Percentiles rank a stretch among this genome's conserved stretches.
Evolutionary conservation across 768 basidiomycete genomes (phyloP).

Genomic region (Russula compacta): DNA sequence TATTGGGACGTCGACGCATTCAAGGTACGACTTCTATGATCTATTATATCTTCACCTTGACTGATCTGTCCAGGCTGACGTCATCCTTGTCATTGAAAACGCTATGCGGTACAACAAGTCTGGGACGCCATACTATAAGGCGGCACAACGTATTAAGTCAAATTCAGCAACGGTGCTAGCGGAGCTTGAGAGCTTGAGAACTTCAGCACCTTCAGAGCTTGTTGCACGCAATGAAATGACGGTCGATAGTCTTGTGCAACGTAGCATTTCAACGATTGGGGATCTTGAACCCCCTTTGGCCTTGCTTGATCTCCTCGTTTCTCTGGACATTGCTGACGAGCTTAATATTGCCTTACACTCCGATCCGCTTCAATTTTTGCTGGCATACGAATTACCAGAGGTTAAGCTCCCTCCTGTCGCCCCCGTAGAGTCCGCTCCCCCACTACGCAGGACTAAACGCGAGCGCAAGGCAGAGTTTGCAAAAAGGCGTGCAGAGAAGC

Average conservation of each 20-base stretch:
- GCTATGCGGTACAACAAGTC: conserved; percentile 79
- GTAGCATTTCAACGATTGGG: conserved; percentile 34
- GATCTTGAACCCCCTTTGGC: conserved; percentile 66
- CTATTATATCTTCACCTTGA: background rate
- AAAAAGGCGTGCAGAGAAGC: conserved; percentile 8
- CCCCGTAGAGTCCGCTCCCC: conserved; percentile 32
- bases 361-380: conserved; percentile 56
- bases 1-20: conserved; percentile 75
- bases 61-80: conserved; percentile 51
- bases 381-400: conserved; percentile 56
- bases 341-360: conserved; percentile 46
- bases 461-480: conserved; percentile 14
- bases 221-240: background rate
- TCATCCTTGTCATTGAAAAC: conserved; percentile 77
- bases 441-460: conserved; percentile 28
- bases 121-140: conserved; percentile 60
- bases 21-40: conserved; percentile 35
- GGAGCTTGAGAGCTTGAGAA: conserved; percentile 31
- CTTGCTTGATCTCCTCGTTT: conserved; percentile 47
- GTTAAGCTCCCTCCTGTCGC: conserved; percentile 54
- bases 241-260: background rate
- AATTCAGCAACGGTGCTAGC: conserved; percentile 34
- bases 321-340: conserved; percentile 44
- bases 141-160: conserved; percentile 54
- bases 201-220: conserved; percentile 8